Base-by-base conservation (phyloP, 2,329 filamentous ascomycete genomes). In the Claviceps citrina region DNA sequence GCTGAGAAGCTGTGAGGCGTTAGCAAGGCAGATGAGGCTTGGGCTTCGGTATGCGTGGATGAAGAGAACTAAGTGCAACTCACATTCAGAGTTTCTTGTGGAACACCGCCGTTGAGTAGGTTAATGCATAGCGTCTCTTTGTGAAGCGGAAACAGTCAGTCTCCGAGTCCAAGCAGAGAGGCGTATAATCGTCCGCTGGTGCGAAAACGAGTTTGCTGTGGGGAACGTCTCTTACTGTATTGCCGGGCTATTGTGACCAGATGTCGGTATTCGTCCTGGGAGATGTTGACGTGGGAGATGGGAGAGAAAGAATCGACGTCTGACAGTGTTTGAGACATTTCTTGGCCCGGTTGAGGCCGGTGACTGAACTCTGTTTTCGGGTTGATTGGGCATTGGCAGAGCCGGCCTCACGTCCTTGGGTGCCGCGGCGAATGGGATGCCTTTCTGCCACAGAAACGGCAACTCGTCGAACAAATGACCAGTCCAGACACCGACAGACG, bases 71-170 rank as follows among this genome's bases (percentile, higher is more conserved):
- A 13, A 15, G 7, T 15, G 10, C 5, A 31, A 5, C 27, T 28
- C 36, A 42, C 40, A 19, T 42, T 32, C 9, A 42, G 16, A 24
- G 36, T 36, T 33, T 42, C 36, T 15, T 31, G 27, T 2, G n/a
- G 2, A 8, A 38, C 31, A 16, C 40, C 40, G 4, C 40, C 28
- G 20, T 37, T 39, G 15, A 33, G 4, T 4, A 43, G 36, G 36
- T 40, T 43, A 7, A n/a, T 30, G 12, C 37, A 43, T 9, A 40
- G 30, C 2, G 37, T 40, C 2, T 36, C 28, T 39, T 33, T 13
- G 10, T 15, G 9, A 5, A 16, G 20, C 7, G 15, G 7, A 15
- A 16, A 30, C 13, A 15, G 28, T 7, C 13, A 30, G 28, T 15
- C 28, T n/a, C n/a, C 5, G 26, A n/a, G 26, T 13, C 4, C 12